Evolutionary conservation across 345 rosid genomes (phyloP), one percentile per base, ranked within the genome.

Genomic region (Draba incana): DNA sequence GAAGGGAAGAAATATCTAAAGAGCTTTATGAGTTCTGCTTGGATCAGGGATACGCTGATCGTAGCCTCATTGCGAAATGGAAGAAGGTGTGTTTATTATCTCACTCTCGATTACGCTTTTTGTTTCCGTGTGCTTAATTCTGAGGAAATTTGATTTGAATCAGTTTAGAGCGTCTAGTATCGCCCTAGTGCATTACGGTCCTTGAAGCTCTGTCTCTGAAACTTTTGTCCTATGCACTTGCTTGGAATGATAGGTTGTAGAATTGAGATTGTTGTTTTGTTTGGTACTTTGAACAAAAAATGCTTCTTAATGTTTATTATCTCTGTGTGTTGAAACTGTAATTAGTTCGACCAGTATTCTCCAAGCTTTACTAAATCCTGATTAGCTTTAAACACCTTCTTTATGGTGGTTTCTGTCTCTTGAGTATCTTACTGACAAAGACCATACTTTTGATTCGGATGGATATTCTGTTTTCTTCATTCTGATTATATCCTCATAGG

Each of bases 1-100:
- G 80, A 27, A 82, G 84, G 78, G 83, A 82, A 24, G 91, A 85
- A 68, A 88, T 91, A 43, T 88, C 96, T 14, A 83, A 81, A 78
- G 88, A 91, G 66, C 75, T 88, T 4, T 91, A 79, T 53, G 97
- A 88, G 66, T 88, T 87, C 74, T 88, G 87, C 57, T 77, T 86
- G 83, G 93, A 88, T 10, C 93, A 88, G 57, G 88, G 92, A 7
- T 82, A 84, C 47, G 96, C 82, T 0, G 93, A 85, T 14, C 79
- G 78, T 55, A 85, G 80, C 77, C 79, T 87, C 20, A 87, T 87
- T 66, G 87, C 98, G 0, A 88, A 88, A 42, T 84, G 91, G 91
- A 86, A 85, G 72, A 84, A 68, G 70, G 73, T 67, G 44, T 8
- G 28, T 67, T 60, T 35, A 1, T 37, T 0, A 4, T 67, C 2